These are phyloP conservation scores for Tricholoma hemisulphureum DNA, from an alignment of 768 basidiomycete genomes.

Conservation along the genomic window DNA sequence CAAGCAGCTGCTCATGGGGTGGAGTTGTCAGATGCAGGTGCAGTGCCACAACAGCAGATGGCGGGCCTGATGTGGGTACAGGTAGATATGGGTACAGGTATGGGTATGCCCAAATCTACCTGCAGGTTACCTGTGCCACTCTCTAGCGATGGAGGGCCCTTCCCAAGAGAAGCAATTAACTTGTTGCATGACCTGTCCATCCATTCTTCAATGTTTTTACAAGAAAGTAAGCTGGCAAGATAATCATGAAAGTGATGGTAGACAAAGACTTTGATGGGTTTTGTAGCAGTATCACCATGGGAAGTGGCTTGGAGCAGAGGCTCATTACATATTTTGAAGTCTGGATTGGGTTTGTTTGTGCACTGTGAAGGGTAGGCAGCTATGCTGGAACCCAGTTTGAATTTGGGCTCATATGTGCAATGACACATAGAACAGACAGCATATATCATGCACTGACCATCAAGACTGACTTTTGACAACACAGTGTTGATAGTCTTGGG, in stretches of 20 bases:
- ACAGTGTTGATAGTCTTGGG: neutral
- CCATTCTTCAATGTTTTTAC: conserved; percentile 2
- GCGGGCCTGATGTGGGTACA: too few relatives aligned
- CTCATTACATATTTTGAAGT: conserved; percentile 2
- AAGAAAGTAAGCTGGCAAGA: conserved; percentile 7
- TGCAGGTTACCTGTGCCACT: too few relatives aligned
- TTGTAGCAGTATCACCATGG: neutral
- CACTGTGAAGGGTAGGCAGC: conserved; percentile 8
- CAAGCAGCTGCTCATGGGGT: too few relatives aligned
- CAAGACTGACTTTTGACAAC: neutral
- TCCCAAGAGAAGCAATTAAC: neutral
- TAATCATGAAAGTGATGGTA: conserved; percentile 13
- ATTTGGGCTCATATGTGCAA: conserved; percentile 7
- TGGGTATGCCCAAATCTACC: too few relatives aligned
- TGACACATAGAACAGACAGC: conserved; percentile 1
- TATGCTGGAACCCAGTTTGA: neutral
- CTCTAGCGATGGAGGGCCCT: neutral
- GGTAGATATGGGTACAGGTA: too few relatives aligned
- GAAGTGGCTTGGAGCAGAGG: conserved; percentile 1
- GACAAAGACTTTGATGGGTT: conserved; percentile 13
- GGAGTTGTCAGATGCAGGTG: too few relatives aligned
- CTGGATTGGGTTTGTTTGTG: conserved; percentile 2
- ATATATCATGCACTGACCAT: neutral
- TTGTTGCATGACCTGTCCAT: conserved; percentile 14
- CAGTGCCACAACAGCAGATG: too few relatives aligned